Evolutionary conservation across 805 yeast species (phyloP), one percentile per base, ranked within the genome.

Genomic region (Metschnikowia chrysomelidarum): DNA sequence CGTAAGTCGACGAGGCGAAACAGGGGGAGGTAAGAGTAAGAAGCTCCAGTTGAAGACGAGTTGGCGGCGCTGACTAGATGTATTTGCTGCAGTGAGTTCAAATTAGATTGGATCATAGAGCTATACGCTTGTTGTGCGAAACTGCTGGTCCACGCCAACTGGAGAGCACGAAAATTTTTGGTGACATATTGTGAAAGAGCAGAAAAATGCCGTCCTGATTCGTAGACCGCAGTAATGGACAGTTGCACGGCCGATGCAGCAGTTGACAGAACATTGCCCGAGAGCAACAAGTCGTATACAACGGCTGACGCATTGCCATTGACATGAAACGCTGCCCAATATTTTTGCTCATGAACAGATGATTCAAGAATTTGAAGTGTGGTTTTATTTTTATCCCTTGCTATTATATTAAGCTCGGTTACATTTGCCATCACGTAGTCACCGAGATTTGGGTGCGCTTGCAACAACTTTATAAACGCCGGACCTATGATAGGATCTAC

Each of bases 121-220:
- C 46, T 49, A 38, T 52, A 53, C 9, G 53, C 50, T 4, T 24
- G 27, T 2, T 46, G 50, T 4, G 51, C 56, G 30, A 51, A 56
- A 22, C 38, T 26, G 30, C 41, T 27, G 21, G 51, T 20, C 67
- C 67, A 61, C 5, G 34, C 25, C 21, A 39, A 37, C 27, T 44
- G 47, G 7, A 53, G 26, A 12, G 14, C 12, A 12, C 43, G 39
- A n/a, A 59, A 12, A 37, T 54, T 51, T 25, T 48, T 51, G 24
- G 45, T 40, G 36, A 80, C 64, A 38, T 59, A 59, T 38, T 59
- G 64, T 20, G 50, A 50, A 36, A 60, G 45, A 2, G 64, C 63
- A 4, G 60, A 51, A 38, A 33, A 59, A 34, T 59, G 63, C 25
- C 64, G 31, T 2, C 64, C 64, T 2, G 53, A 40, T 41, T 57